phyloP scores from a whole-genome alignment of 306 rosid genomes.

The Castanospermum australe region DNA sequence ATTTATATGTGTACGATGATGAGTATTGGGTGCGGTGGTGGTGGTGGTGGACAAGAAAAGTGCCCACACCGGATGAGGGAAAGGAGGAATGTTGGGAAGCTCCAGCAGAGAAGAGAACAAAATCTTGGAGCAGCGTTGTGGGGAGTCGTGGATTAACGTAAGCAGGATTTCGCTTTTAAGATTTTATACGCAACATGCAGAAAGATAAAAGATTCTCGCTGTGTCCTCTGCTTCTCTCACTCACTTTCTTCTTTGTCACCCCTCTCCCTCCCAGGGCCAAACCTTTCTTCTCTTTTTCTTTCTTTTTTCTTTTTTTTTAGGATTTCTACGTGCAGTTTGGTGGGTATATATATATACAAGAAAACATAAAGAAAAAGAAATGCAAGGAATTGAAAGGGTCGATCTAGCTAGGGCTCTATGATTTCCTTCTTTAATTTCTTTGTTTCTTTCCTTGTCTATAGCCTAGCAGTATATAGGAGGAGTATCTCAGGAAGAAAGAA shows the following conservation, averaged over 20 bases:
- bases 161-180: constrained; percentile 65
- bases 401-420: not conserved
- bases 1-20: not conserved
- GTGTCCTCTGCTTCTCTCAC: not conserved
- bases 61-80: constrained; percentile 20
- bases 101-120: constrained; percentile 37
- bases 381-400: constrained; percentile 4
- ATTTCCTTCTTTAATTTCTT: no score
- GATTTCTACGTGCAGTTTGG: not conserved
- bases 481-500: not conserved
- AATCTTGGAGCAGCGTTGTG: constrained; percentile 53
- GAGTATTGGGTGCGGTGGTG: not conserved
- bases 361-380: not conserved
- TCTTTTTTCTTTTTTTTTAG: not conserved
- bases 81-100: constrained; percentile 21
- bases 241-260: not conserved
- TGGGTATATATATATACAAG: not conserved
- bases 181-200: constrained; percentile 63
- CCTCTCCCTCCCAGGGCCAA: not conserved
- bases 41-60: constrained; percentile 3
- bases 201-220: constrained; percentile 31
- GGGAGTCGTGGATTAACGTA: constrained; percentile 50
- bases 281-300: not conserved
- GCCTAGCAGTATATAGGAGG: not conserved
- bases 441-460: not conserved